These are phyloP conservation scores for Neofusicoccum umdonicola DNA, from an alignment of 2,329 filamentous ascomycete genomes.

Conservation along the genomic window DNA sequence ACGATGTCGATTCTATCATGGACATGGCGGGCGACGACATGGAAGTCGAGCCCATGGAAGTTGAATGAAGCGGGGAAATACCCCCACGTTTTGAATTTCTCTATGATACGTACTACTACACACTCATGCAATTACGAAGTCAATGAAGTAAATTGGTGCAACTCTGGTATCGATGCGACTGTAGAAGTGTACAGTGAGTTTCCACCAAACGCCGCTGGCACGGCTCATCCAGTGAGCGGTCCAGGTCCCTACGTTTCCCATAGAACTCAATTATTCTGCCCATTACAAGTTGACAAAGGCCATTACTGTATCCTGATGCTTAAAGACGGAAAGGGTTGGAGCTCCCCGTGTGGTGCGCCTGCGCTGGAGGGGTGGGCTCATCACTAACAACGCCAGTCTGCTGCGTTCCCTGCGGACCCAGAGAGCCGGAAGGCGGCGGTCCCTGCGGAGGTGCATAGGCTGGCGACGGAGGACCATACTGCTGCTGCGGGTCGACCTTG, in stretches of 20 bases:
- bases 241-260: background rate
- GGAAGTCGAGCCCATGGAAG: background rate
- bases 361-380: conserved; percentile 5
- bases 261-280: background rate
- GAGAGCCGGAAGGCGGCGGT: background rate
- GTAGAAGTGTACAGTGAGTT: background rate
- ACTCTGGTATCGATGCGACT: background rate
- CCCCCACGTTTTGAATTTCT: background rate
- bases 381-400: background rate
- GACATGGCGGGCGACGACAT: background rate
- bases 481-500: conserved; percentile 30
- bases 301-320: background rate
- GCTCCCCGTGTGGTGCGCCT: conserved; percentile 13
- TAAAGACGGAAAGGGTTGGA: conserved; percentile 12
- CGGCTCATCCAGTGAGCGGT: conserved; percentile 1
- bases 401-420: background rate
- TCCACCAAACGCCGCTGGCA: background rate
- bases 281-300: background rate
- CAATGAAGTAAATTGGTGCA: background rate
- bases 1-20: background rate
- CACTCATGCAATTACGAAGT: background rate
- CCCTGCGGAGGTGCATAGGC: conserved; percentile 1
- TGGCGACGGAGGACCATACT: conserved; percentile 4
- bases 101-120: background rate
- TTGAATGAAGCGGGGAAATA: background rate